Evolutionary conservation across 306 rosid species (phyloP).

Genomic region (Geum urbanum): DNA sequence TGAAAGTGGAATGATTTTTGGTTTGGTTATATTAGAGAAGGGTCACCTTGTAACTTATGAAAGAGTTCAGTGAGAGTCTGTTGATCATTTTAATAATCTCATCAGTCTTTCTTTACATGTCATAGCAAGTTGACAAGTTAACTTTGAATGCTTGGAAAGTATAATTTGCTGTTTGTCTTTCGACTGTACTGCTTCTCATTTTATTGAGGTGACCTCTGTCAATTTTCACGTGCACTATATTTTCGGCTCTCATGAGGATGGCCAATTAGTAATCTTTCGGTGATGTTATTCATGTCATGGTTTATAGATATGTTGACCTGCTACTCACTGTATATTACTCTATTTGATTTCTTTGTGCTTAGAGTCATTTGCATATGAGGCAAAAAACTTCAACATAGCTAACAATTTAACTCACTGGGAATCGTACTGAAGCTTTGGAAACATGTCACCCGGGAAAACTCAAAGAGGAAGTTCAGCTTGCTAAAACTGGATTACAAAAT

Average conservation of each 20-base stretch:
- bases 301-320: not conserved
- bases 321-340: constrained; percentile 19
- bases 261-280: not conserved
- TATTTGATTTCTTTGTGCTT: constrained; percentile 17
- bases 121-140: not conserved
- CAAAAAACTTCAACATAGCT: constrained; percentile 37
- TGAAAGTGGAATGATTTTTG: not conserved
- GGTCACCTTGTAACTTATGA: not conserved
- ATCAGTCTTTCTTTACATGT: not conserved
- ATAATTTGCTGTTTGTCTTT: not conserved
- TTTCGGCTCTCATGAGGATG: not conserved
- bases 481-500: constrained; percentile 46
- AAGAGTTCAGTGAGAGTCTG: not conserved
- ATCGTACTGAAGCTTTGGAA: constrained; percentile 34
- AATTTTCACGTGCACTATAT: not conserved
- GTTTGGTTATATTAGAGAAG: not conserved
- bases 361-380: constrained; percentile 63
- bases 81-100: not conserved
- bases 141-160: not conserved
- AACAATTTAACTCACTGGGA: constrained; percentile 48
- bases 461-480: constrained; percentile 40
- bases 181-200: not conserved
- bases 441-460: constrained; percentile 39
- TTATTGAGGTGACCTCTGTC: not conserved
- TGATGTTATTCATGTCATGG: not conserved